Evolutionary conservation across 2,329 filamentous ascomycete species (phyloP), one percentile per base, ranked within the genome.

Genomic region (Talaromyces sp.): DNA sequence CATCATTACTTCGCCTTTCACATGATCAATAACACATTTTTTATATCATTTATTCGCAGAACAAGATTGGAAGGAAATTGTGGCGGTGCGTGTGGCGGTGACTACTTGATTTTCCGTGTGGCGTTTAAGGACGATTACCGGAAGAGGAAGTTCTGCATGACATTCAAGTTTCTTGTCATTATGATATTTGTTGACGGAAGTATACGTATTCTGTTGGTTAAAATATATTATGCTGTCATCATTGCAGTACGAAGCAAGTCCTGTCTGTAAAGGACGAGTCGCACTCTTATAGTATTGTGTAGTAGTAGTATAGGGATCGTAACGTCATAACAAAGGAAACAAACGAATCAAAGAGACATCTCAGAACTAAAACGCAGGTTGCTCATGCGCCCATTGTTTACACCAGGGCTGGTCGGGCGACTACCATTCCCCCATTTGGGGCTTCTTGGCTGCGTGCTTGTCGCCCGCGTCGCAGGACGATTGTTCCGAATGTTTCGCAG

Each of bases 401-500:
- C 61, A 0, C 74, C 74, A 9, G 75, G 75, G 58, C 75, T 78
- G 14, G 70, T 70, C 12, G 75, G 74, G n/a, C 75, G 74, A 59
- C 75, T 77, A 41, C 65, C 66, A 8, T 64, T 63, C 12, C 66
- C 68, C 68, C 70, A 73, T 55, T 76, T 77, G 5, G 75, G 75
- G 50, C 75, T 78, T 56, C 75, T 70, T 9, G 75, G 75, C 58
- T 77, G 74, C 17, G 74, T 74, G 58, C 75, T 78, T 0, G 75
- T 77, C 2, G 75, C 75, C 19, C 75, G 70, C 38, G 75, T 78
- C 1, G 74, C 73, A 2, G 75, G 75, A 0, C 75, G 73, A 56
- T 77, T 77, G 60, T 75, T 78, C 62, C 74, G 76, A 56, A 80
- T 68, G 19, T 75, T 73, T 12, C 74, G 74, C 48, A 79, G 66